Base-by-base conservation (phyloP, 1,284 basidiomycete species). In the Malassezia vespertilionis region DNA sequence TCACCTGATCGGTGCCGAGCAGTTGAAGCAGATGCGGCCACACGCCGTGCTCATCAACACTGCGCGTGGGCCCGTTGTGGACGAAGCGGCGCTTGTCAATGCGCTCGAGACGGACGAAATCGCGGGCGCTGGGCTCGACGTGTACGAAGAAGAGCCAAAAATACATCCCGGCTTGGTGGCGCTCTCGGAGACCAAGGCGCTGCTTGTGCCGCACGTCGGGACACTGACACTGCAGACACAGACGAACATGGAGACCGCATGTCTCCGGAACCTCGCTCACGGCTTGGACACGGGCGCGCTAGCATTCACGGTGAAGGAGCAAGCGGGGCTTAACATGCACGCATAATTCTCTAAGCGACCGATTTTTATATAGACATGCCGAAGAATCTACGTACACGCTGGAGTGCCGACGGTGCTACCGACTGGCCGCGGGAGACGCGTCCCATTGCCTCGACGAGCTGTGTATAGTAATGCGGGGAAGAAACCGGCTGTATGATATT, bases 121-220 rank as follows among this genome's bases (percentile, higher is more conserved):
- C 42, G 46, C 49, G 63, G 88, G 83, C 3, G 60, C 85, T 17
- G 89, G 89, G 18, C 75, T 95, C 18, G 89, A 93, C 58, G 88
- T 91, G 23, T 93, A 79, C 74, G 85, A 86, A 4, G 77, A 87
- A 70, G 88, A 93, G 56, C 61, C 61, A 2, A 43, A 44, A 20
- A 51, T 64, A 20, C 50, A 62, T 39, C 50, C 54, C 2, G 36
- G 42, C 8, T 56, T 64, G 18, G 30, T 52, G 18, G 53, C 51
- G 15, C 56, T 64, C 14, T 40, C 34, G 22, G 46, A 53, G n/a
- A 51, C 46, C 31, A 58, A 60, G 15, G 60, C 59, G 6, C 41
- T 62, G 32, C 35, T 64, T 20, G 54, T 62, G 3, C 61, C 61
- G 22, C 61, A 66, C 32, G 58, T 66, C 1, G 63, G 63, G 7